Evolutionary conservation across 345 rosid genomes (phyloP).

Genomic region (Populus deltoides): DNA sequence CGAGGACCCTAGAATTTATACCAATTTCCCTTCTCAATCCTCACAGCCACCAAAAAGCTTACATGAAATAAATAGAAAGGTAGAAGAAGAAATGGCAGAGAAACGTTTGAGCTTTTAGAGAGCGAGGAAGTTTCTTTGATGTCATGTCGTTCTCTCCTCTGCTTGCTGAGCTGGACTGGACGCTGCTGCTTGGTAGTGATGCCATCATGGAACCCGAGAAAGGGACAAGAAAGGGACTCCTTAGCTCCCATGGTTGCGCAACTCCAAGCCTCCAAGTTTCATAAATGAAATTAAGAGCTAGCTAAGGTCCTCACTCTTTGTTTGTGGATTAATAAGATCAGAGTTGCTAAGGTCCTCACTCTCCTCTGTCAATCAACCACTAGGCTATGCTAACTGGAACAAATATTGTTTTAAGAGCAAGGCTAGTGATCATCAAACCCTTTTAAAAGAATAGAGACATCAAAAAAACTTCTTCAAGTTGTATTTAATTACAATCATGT

Average conservation of each 20-base stretch:
- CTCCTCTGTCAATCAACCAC: no score
- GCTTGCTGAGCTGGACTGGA: not conserved
- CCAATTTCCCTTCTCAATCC: not conserved
- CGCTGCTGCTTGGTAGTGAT: not conserved
- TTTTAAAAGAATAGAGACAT: no score
- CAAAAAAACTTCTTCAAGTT: no score
- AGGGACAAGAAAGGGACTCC: not conserved
- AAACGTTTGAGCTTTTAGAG: not conserved
- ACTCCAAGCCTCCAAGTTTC: not conserved
- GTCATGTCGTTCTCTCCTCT: not conserved
- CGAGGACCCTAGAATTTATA: no score
- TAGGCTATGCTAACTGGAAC: no score
- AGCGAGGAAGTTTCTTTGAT: not conserved
- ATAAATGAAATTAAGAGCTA: no score
- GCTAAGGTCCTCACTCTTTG: no score
- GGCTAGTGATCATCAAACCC: no score
- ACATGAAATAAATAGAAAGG: not conserved
- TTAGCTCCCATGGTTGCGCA: not conserved
- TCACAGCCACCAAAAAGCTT: not conserved
- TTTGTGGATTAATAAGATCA: no score
- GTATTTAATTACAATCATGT: no score
- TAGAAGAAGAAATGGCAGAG: not conserved
- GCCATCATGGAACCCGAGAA: conserved; percentile 4
- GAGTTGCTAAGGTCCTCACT: no score
- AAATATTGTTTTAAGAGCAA: no score